These are phyloP conservation scores for Pichia cabralensis DNA, from an alignment of 805 yeast species.

Conservation along the genomic window DNA sequence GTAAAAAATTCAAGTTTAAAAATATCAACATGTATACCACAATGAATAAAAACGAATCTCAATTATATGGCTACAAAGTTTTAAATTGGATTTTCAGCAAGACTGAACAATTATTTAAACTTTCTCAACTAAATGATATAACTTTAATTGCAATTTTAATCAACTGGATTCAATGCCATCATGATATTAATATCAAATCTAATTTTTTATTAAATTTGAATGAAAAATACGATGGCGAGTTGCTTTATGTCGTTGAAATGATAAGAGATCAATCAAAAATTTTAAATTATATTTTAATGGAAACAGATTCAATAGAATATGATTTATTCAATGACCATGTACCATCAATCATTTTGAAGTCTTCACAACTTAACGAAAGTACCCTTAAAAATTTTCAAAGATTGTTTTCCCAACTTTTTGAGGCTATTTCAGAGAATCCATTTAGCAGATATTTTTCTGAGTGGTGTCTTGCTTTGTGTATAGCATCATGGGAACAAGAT, in stretches of 20 bases:
- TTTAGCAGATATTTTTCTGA: background rate
- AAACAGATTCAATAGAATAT: too few relatives aligned
- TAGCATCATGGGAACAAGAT: too few relatives aligned
- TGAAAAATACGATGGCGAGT: too few relatives aligned
- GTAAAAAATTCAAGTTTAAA: slow-evolving; percentile 26
- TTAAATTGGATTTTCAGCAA: slow-evolving; percentile 35
- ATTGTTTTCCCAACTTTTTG: background rate
- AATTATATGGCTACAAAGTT: slow-evolving; percentile 22
- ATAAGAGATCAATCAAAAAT: too few relatives aligned
- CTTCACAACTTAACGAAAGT: too few relatives aligned
- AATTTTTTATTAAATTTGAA: too few relatives aligned
- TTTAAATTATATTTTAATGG: too few relatives aligned
- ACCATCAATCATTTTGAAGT: too few relatives aligned
- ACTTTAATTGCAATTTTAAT: too few relatives aligned
- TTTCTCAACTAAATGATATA: background rate
- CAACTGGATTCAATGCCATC: slow-evolving; percentile 7
- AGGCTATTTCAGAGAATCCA: background rate
- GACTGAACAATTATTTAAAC: slow-evolving; percentile 1
- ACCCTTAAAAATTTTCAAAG: too few relatives aligned
- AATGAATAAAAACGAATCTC: slow-evolving; percentile 5
- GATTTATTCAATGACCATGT: too few relatives aligned
- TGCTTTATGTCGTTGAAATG: too few relatives aligned
- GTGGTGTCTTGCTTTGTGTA: slow-evolving; percentile 2
- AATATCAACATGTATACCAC: slow-evolving; percentile 19
- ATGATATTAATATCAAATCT: background rate